These are phyloP conservation scores for Collariella sp. DNA, from an alignment of 495 filamentous ascomycete species.

Conservation along the genomic window DNA sequence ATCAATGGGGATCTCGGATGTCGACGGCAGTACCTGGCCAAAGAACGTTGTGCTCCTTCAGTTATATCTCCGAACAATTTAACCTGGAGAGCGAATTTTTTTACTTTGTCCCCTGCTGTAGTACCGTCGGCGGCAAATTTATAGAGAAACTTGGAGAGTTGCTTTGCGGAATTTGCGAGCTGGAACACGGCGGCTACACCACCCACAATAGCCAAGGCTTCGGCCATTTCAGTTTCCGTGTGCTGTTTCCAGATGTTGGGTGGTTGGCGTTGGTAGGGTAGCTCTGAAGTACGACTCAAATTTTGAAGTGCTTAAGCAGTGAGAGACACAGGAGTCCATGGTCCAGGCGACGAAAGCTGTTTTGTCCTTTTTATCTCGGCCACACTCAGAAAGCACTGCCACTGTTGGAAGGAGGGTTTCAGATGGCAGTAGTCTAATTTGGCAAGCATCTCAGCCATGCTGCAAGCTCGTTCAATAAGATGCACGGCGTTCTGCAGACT, in stretches of 20 bases:
- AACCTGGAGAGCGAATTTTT: neutral
- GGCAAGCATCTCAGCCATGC: neutral
- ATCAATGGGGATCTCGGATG: neutral
- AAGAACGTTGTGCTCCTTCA: neutral
- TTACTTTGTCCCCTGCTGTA: neutral
- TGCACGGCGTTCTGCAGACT: neutral
- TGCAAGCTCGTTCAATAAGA: neutral
- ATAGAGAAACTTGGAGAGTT: neutral
- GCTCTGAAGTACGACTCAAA: neutral
- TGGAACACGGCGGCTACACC: neutral
- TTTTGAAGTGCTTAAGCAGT: too few relatives aligned
- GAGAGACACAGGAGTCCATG: too few relatives aligned
- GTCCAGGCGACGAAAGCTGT: too few relatives aligned
- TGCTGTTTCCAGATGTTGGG: neutral
- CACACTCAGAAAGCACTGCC: too few relatives aligned
- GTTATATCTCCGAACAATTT: neutral
- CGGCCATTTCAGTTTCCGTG: slow-evolving; percentile 1
- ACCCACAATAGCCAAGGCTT: neutral
- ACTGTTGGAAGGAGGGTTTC: too few relatives aligned
- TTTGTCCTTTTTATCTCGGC: too few relatives aligned
- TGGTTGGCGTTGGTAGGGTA: neutral
- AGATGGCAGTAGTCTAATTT: too few relatives aligned
- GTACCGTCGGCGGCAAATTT: neutral
- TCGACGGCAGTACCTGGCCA: neutral
- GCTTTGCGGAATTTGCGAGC: neutral